Base-by-base conservation (phyloP, 768 basidiomycete species). In the Crassisporium funariophilum region DNA sequence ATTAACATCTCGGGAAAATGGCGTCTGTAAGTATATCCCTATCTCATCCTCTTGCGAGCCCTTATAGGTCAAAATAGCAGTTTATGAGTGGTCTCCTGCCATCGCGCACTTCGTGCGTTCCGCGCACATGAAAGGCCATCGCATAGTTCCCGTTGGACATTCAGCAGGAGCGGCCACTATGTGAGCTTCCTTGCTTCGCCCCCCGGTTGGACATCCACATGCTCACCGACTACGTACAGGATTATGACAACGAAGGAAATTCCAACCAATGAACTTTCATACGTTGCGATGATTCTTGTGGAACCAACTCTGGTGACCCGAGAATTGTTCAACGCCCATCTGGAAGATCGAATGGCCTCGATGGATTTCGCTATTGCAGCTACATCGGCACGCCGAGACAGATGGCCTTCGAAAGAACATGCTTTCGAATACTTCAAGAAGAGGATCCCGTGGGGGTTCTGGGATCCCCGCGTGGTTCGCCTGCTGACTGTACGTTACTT, bases 401-500 rank as follows among this genome's bases (percentile, higher is more conserved):
- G 52, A 2, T 82, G 78, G 78, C 44, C 52, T 1, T 72, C 67
- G 12, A 60, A 64, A 20, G 66, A 72, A 20, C 67, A 68, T 12
- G 80, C 78, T 1, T 66, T 66, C 12, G 40, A 51, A 22, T 78
- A 74, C 60, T 72, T 78, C 37, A 59, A 49, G n/a, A 68, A 69
- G 35, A 65, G 73, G 9, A 53, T 65, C 35, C 78, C 78, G 0
- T 81, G 77, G 76, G 69, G 59, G 25, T 53, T 51, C 5, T 81
- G 76, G 75, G 74, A 81, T 54, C 58, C 63, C 2, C 63, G 72
- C 4, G 67, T 71, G 1, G 41, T 77, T 13, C 61, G 55, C 5
- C 41, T 72, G n/a, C 55, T 76, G 24, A 62, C 62, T 8, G 77
- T 75, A 49, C 44, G 73, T 66, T 27, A 33, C 4, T 5, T 38